phyloP scores from a whole-genome alignment of 257 asterid species.

The Penstemon newberryi region DNA sequence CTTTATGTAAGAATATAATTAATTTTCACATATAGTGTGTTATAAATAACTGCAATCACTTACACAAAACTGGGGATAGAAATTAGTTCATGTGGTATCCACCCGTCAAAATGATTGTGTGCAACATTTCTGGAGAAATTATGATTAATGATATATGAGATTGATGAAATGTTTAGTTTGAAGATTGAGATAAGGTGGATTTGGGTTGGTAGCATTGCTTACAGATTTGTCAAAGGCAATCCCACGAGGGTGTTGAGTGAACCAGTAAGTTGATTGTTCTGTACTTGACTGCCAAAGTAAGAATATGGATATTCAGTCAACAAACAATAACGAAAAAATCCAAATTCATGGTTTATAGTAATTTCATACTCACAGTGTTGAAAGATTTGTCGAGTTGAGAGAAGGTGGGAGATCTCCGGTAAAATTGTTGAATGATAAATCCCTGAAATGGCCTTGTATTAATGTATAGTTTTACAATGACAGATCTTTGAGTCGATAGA shows the following conservation, averaged over 20 bases:
- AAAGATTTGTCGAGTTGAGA: constrained; percentile 67
- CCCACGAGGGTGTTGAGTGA: constrained; percentile 68
- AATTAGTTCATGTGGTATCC: constrained; percentile 80
- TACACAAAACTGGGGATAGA: constrained; percentile 78
- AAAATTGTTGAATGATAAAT: constrained; percentile 77
- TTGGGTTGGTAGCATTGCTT: constrained; percentile 39
- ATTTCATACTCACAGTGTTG: constrained; percentile 74
- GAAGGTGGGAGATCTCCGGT: constrained; percentile 89
- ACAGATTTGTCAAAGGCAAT: constrained; percentile 78
- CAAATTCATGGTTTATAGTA: not conserved
- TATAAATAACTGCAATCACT: constrained; percentile 37
- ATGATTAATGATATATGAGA: constrained; percentile 21
- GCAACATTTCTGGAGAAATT: constrained; percentile 81
- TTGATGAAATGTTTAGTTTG: constrained; percentile 17
- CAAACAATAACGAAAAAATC: constrained; percentile 3
- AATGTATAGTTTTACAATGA: constrained; percentile 18
- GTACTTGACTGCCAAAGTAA: constrained; percentile 62
- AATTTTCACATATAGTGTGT: constrained; percentile 7
- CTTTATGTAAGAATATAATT: constrained; percentile 1
- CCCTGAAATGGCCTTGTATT: constrained; percentile 56
- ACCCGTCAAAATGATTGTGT: constrained; percentile 79
- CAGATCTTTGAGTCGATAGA: constrained; percentile 4
- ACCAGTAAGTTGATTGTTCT: constrained; percentile 79
- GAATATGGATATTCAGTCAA: constrained; percentile 30
- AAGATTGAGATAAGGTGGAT: constrained; percentile 13